Evolutionary conservation across 305 asterid genomes (phyloP), one percentile per base, ranked within the genome.

Genomic region (Fraxinus platypoda): DNA sequence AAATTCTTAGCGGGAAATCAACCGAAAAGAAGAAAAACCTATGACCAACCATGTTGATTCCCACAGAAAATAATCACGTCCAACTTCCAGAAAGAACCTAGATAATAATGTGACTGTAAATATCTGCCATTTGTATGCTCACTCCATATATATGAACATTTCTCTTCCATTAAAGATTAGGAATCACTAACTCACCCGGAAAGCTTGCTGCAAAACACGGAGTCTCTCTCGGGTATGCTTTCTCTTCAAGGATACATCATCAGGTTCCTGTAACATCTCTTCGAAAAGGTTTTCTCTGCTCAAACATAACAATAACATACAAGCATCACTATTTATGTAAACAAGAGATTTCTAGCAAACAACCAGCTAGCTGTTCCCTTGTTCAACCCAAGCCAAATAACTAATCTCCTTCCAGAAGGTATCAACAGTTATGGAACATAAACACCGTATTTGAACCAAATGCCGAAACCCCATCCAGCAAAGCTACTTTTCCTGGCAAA

Each of bases 191-290:
- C 96, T 90, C 85, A 92, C 98, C 77, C 92, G 91, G 85, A 88
- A 91, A 77, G 98, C 98, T 84, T 92, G 93, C 85, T 93, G 93
- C 76, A 93, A 93, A 82, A 90, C 88, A 75, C 90, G 87, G 68
- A 95, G 98, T 62, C 89, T 89, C 52, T 95, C 98, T 11, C 90
- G 91, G 70, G 97, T 89, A 72, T 88, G 97, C 88, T 92, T 95
- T 86, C 98, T 91, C 89, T 92, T 92, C 83, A 80, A 70, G 19
- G 97, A 86, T 64, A 95, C 72, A 87, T 95, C 98, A 74, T 91
- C 93, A 37, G 97, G 98, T 85, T 95, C 98, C 83, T 87, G 97
- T 86, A 95, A 86, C 93, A 95, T 86, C 85, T 93, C 93, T 82
- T 93, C 98, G 64, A 93, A 87, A 84, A 92, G 79, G 83, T 93